These are phyloP conservation scores for Iris pallida DNA, from an alignment of 116 monocot genomes.

Conservation along the genomic window DNA sequence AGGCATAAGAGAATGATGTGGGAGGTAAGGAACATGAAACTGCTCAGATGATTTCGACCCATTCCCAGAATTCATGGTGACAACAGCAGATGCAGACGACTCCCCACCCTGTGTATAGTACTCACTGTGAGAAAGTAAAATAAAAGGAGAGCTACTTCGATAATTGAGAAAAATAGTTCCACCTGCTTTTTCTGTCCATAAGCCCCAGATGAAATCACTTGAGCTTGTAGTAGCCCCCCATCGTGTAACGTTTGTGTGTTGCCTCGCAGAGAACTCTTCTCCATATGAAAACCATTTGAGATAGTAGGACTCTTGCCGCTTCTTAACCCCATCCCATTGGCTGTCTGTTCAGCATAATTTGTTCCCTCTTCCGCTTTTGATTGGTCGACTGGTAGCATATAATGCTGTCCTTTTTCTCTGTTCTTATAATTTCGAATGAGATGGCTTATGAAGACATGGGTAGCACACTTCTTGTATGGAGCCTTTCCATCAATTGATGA, in stretches of 20 bases:
- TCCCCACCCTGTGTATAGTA: slow-evolving; percentile 24
- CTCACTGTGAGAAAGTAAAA: not conserved
- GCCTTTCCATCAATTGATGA: slow-evolving; percentile 4
- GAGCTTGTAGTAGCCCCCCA: slow-evolving; percentile 16
- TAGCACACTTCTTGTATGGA: slow-evolving; percentile 27
- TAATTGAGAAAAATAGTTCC: not conserved
- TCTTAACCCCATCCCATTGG: no score
- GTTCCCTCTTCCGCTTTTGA: slow-evolving; percentile 8
- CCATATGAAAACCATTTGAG: not conserved
- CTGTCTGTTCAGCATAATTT: not conserved
- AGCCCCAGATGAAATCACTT: slow-evolving; percentile 15
- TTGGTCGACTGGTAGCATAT: not conserved
- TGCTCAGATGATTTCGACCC: slow-evolving; percentile 7
- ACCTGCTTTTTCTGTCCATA: slow-evolving; percentile 29
- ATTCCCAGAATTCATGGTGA: slow-evolving; percentile 12
- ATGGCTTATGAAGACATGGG: slow-evolving; percentile 39
- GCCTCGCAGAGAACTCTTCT: slow-evolving; percentile 11
- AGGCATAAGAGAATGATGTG: slow-evolving; percentile 2
- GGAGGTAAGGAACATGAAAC: slow-evolving; percentile 18
- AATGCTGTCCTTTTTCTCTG: slow-evolving; percentile 4
- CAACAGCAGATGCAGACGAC: slow-evolving; percentile 17
- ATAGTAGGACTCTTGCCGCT: not conserved
- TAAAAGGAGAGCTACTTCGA: no score
- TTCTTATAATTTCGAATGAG: slow-evolving; percentile 31
- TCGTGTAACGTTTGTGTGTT: slow-evolving; percentile 13